Base-by-base conservation (phyloP, 495 filamentous ascomycete genomes). In the Ascodesmis nigricans region DNA sequence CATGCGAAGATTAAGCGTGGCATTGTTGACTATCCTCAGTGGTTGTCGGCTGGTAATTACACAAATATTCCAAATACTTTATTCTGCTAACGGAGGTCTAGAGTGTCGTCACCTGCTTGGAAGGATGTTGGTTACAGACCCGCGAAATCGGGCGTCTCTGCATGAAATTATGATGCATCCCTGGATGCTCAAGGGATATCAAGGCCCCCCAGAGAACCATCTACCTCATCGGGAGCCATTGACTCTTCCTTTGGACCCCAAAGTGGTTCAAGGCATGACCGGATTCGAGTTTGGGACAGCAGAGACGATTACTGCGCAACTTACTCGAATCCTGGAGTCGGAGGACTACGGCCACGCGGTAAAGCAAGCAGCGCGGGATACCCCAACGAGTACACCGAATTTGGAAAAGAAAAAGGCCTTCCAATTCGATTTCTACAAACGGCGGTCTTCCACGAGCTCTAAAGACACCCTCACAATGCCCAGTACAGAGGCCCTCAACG, bases 1-100 rank as follows among this genome's bases (percentile, higher is more conserved):
- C 87, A 99, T 61, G 83, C 82, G 18, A 95, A 99, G 63, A 99
- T 99, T 54, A 99, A 99, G 59, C 87, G 90, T 49, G 87, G 87
- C 25, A 58, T 73, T 13, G 90, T 99, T 14, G 87, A 99, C 52
- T 99, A 93, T 54, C 87, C 90, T 10, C 74, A 70, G 31, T 93
- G 90, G 64, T 68, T 99, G 20, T 78, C 81, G 21, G 60, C 72
- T 46, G 87, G 87, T 87, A 63, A 48, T 74, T 13, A 3, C 24
- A 4, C 24, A 10, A 35, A 4, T 9, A 45, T 35, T 26, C 11
- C 15, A 21, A 28, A 23, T 15, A 20, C 32, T 49, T 36, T 26
- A 49, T 29, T 22, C 27, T 19, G 31, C 14, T 19, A 31, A 26
- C 21, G 24, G 42, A n/a, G 13, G 18, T 21, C 32, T 44, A 90